Evolutionary conservation across 495 filamentous ascomycete species (phyloP).

Genomic region (Penicillium canariense): DNA sequence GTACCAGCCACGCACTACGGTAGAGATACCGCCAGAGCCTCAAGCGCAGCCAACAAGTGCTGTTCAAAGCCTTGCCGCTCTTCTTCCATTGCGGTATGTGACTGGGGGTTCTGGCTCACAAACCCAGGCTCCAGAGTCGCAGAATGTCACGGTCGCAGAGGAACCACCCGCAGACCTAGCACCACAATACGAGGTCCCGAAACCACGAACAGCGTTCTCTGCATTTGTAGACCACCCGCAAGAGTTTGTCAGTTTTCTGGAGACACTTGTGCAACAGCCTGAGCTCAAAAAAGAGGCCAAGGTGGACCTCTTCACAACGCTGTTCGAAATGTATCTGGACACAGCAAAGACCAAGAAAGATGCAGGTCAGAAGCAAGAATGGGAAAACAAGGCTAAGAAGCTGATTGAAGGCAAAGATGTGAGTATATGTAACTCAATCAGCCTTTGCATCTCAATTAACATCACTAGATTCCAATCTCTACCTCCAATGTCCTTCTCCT

Average conservation of each 20-base stretch:
- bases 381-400: constrained; percentile 86
- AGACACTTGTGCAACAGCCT: constrained; percentile 71
- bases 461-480: constrained; percentile 70
- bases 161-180: constrained; percentile 19
- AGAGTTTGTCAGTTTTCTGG: constrained; percentile 87
- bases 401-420: constrained; percentile 74
- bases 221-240: constrained; percentile 92
- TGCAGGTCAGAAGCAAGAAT: constrained; percentile 63
- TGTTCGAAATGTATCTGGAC: constrained; percentile 97
- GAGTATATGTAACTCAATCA: constrained; percentile 13
- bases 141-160: constrained; percentile 29
- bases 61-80: constrained; percentile 75
- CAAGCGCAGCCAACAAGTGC: constrained; percentile 61
- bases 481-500: constrained; percentile 91
- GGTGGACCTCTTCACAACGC: constrained; percentile 85
- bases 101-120: constrained; percentile 53
- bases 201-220: constrained; percentile 89
- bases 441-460: constrained; percentile 12
- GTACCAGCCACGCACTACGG: constrained; percentile 70
- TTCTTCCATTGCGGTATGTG: constrained; percentile 87
- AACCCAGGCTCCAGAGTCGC: constrained; percentile 35
- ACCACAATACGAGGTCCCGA: constrained; percentile 54
- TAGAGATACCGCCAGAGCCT: constrained; percentile 50
- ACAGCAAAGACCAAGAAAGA: constrained; percentile 74
- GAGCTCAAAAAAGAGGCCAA: constrained; percentile 67